Evolutionary conservation across 148 eudicot genomes (phyloP).

Genomic region (Tetragonia tetragonoides): DNA sequence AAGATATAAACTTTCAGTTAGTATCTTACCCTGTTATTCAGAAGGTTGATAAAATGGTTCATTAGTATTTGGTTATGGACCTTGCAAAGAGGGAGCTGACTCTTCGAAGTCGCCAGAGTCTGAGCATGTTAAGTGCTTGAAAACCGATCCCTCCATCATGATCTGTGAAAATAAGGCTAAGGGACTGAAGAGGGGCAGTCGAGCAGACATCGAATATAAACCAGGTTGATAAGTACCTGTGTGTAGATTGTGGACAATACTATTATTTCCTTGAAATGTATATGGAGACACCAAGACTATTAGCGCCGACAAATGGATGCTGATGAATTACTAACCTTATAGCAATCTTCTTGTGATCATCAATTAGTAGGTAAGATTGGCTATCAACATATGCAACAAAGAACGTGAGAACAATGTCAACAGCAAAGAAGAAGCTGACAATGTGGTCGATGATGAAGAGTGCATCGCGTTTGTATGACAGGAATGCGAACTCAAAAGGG

Average conservation of each 20-base stretch:
- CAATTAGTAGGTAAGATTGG: constrained; percentile 65
- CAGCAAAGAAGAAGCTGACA: constrained; percentile 73
- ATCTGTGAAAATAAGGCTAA: constrained; percentile 56
- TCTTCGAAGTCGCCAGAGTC: constrained; percentile 91
- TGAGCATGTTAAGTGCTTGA: constrained; percentile 77
- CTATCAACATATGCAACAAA: constrained; percentile 80
- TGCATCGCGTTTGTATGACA: constrained; percentile 45
- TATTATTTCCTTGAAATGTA: no score
- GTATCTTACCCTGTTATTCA: neutral
- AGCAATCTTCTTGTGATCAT: constrained; percentile 73
- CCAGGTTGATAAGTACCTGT: constrained; percentile 90
- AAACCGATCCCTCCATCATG: constrained; percentile 61
- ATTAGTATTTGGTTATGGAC: constrained; percentile 31
- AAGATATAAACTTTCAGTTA: neutral
- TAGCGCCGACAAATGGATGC: neutral
- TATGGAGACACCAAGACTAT: no score
- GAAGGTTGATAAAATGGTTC: neutral
- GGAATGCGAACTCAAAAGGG: constrained; percentile 85
- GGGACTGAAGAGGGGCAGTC: constrained; percentile 71
- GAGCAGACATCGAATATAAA: constrained; percentile 82
- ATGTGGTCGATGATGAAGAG: constrained; percentile 63
- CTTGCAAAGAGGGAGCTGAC: constrained; percentile 93
- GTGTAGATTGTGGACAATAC: neutral
- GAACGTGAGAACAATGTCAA: constrained; percentile 89
- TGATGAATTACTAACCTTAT: constrained; percentile 47